Conservation (phyloP, 345 rosid species). For the Melaleuca alternifolia region DNA sequence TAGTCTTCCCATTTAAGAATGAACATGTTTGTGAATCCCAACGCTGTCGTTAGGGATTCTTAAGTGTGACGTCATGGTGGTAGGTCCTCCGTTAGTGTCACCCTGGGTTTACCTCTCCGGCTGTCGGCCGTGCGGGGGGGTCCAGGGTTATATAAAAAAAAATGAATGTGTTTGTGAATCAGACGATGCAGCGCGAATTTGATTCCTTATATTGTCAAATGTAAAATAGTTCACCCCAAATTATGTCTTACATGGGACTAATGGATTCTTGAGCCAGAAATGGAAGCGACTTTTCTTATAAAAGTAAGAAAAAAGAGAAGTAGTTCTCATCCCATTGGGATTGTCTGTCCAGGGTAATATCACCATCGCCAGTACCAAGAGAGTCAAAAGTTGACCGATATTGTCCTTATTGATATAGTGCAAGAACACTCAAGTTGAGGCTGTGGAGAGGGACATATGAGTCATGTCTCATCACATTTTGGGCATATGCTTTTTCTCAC, state of each 20-base stretch:
- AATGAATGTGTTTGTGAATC: too few species aligned
- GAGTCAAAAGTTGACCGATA: not conserved
- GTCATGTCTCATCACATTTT: not conserved
- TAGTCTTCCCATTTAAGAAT: too few species aligned
- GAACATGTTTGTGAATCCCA: too few species aligned
- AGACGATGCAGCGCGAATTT: too few species aligned
- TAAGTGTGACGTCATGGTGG: too few species aligned
- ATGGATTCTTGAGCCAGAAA: rapidly evolving
- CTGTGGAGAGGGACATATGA: not conserved
- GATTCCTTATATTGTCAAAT: too few species aligned
- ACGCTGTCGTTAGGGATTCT: too few species aligned
- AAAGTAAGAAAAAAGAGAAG: not conserved
- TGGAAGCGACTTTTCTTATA: not conserved
- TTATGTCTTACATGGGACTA: not conserved
- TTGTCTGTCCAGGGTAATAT: not conserved
- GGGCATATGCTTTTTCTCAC: not conserved
- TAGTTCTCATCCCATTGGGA: not conserved
- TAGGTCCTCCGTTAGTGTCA: too few species aligned
- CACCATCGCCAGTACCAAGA: not conserved
- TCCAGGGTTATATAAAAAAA: too few species aligned
- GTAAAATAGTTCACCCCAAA: not conserved
- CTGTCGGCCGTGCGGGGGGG: too few species aligned
- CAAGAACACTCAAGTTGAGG: not conserved
- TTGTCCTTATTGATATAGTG: not conserved
- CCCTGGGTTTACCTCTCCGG: too few species aligned